These are phyloP conservation scores for Cyclostephanos tholiformis DNA, from an alignment of 108 stramenopile species.

Conservation along the genomic window DNA sequence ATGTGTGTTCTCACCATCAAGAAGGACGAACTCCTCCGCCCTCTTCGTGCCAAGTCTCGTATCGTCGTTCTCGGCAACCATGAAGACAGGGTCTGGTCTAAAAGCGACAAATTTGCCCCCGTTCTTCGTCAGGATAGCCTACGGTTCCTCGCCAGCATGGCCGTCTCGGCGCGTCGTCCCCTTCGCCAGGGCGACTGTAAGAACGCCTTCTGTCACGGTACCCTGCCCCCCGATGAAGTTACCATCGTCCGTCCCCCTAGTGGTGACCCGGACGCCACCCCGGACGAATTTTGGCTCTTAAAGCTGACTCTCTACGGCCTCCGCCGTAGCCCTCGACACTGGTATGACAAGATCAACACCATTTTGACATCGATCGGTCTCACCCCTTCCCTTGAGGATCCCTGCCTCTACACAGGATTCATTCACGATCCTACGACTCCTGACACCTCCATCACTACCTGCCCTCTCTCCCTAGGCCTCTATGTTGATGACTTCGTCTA, in stretches of 20 bases:
- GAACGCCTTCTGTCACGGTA: constrained; percentile 42
- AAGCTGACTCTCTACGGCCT: constrained; percentile 38
- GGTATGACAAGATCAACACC: constrained; percentile 26
- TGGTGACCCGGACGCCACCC: constrained; percentile 9
- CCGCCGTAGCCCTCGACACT: constrained; percentile 20
- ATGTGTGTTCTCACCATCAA: constrained; percentile 24
- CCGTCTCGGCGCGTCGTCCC: background rate
- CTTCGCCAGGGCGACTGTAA: constrained; percentile 42
- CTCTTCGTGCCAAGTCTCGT: too few relatives aligned
- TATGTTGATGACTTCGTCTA: too few relatives aligned
- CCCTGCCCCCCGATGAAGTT: constrained; percentile 23
- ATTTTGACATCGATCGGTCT: constrained; percentile 17
- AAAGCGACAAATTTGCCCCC: too few relatives aligned
- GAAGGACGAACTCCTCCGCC: constrained; percentile 4
- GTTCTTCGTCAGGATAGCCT: constrained; percentile 4
- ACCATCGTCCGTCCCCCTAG: too few relatives aligned
- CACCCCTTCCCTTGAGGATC: constrained; percentile 25
- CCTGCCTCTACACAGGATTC: constrained; percentile 29
- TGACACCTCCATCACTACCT: background rate
- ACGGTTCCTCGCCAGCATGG: constrained; percentile 11
- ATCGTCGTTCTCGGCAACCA: too few relatives aligned
- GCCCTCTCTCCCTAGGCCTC: constrained; percentile 8
- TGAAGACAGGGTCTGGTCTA: too few relatives aligned
- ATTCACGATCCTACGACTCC: background rate
- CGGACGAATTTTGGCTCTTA: constrained; percentile 17